A percentile compares a stretch with the other conserved stretches of the same genome.
Evolutionary conservation across 306 rosid species (phyloP).

Genomic region (Oemleria cerasiformis): DNA sequence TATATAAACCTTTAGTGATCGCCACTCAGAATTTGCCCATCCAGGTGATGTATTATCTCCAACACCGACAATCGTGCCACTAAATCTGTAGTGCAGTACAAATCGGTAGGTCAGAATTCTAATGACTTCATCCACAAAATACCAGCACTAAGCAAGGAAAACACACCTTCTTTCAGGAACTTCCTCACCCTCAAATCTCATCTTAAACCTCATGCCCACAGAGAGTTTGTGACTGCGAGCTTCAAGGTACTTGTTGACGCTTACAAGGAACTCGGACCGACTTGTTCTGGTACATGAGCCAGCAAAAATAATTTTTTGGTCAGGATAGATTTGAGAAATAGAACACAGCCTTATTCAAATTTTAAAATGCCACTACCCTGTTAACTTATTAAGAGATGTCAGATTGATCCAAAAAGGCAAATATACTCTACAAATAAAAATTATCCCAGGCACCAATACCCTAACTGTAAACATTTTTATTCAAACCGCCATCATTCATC

Average conservation of each 20-base stretch:
- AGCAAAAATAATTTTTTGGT: conserved; percentile 4
- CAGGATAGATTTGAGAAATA: background rate
- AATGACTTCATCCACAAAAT: background rate
- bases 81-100: conserved; percentile 59
- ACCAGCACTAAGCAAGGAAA: background rate
- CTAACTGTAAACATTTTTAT: background rate
- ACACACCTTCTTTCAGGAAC: conserved; percentile 95
- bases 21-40: conserved; percentile 95
- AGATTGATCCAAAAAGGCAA: background rate
- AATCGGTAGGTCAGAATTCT: conserved; percentile 10
- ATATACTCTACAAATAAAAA: background rate
- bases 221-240: conserved; percentile 83
- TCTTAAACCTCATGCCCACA: conserved; percentile 97
- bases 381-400: background rate
- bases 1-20: conserved; percentile 72
- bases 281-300: conserved; percentile 66
- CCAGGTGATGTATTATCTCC: conserved; percentile 71
- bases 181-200: conserved; percentile 99
- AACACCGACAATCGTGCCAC: conserved; percentile 96
- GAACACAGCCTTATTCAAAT: background rate
- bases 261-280: conserved; percentile 88
- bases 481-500: background rate
- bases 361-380: background rate
- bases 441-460: background rate
- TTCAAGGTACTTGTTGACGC: conserved; percentile 91